phyloP scores from a whole-genome alignment of 1,284 basidiomycete species.

The Mycena citricolor region DNA sequence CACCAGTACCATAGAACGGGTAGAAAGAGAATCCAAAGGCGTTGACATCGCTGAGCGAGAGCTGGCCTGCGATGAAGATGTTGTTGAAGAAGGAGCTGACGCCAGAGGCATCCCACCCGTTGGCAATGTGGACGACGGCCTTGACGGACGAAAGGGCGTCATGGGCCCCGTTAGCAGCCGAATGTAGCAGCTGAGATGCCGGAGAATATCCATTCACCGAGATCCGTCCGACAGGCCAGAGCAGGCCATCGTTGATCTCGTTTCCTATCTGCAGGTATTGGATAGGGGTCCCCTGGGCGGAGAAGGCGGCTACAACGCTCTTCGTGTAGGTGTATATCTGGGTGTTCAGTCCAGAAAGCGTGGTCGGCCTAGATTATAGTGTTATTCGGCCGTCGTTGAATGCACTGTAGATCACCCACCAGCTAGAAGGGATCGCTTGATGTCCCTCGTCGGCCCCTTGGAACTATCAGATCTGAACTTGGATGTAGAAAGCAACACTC shows the following conservation, averaged over 20 bases:
- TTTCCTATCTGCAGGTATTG: slow-evolving; percentile 61
- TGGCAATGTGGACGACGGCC: slow-evolving; percentile 61
- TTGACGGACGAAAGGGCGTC: slow-evolving; percentile 45
- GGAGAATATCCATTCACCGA: slow-evolving; percentile 53
- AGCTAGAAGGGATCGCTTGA: slow-evolving; percentile 57
- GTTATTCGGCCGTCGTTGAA: too few relatives aligned
- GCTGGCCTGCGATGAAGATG: slow-evolving; percentile 54
- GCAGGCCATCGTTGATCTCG: slow-evolving; percentile 61
- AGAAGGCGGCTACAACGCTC: slow-evolving; percentile 50
- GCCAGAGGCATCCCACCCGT: slow-evolving; percentile 57
- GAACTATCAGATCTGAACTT: too few relatives aligned
- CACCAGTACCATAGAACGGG: slow-evolving; percentile 61
- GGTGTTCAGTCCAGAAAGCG: slow-evolving; percentile 18
- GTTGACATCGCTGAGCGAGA: slow-evolving; percentile 52
- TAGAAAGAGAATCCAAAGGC: slow-evolving; percentile 53
- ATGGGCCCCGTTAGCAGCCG: slow-evolving; percentile 51
- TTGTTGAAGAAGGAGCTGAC: slow-evolving; percentile 51
- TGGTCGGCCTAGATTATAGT: slow-evolving; percentile 13
- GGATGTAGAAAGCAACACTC: slow-evolving; percentile 19
- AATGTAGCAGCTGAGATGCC: slow-evolving; percentile 60
- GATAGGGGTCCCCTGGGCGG: slow-evolving; percentile 53
- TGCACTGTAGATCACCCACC: slow-evolving; percentile 32
- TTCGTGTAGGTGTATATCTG: slow-evolving; percentile 42
- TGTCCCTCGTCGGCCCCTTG: slow-evolving; percentile 64
- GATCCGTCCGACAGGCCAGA: slow-evolving; percentile 60